Conservation (phyloP, 2,329 filamentous ascomycete species). For the Mariannaea sp. region DNA sequence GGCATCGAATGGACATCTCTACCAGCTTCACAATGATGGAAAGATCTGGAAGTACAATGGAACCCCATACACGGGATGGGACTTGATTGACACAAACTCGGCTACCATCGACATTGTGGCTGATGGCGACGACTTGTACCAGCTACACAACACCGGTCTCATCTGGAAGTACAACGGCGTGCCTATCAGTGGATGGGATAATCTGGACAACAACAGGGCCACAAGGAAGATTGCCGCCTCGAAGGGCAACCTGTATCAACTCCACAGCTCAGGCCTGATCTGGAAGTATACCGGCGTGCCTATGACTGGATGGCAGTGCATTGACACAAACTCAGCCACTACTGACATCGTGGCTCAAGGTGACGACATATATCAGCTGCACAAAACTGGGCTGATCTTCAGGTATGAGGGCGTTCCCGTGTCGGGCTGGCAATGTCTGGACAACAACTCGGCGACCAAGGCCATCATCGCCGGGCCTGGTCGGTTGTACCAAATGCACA, state of each 20-base stretch:
- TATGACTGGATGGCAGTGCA: constrained; percentile 2
- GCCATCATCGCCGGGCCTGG: constrained; percentile 1
- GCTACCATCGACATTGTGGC: constrained; percentile 6
- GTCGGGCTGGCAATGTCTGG: constrained; percentile 8
- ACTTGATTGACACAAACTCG: not conserved
- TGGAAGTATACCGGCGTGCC: constrained; percentile 3
- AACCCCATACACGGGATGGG: constrained; percentile 3
- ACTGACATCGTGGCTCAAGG: not conserved
- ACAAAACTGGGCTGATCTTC: constrained; percentile 4
- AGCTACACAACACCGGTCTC: constrained; percentile 8
- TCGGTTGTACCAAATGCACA: constrained; percentile 12
- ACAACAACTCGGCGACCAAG: constrained; percentile 9
- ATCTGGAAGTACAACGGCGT: constrained; percentile 10
- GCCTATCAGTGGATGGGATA: constrained; percentile 6
- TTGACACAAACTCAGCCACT: not conserved
- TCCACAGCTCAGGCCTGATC: constrained; percentile 3
- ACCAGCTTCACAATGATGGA: constrained; percentile 7
- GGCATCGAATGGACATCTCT: constrained; percentile 2
- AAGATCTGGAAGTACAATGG: constrained; percentile 11
- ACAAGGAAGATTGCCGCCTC: constrained; percentile 4
- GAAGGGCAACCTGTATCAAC: constrained; percentile 3
- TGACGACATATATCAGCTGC: constrained; percentile 2
- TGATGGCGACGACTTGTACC: constrained; percentile 1
- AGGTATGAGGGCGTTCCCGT: constrained; percentile 10
- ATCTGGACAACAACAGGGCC: constrained; percentile 5